Percentiles rank a stretch among this genome's conserved stretches.
Evolutionary conservation across 2,329 filamentous ascomycete genomes (phyloP).

Genomic region (Colletotrichum sojae): DNA sequence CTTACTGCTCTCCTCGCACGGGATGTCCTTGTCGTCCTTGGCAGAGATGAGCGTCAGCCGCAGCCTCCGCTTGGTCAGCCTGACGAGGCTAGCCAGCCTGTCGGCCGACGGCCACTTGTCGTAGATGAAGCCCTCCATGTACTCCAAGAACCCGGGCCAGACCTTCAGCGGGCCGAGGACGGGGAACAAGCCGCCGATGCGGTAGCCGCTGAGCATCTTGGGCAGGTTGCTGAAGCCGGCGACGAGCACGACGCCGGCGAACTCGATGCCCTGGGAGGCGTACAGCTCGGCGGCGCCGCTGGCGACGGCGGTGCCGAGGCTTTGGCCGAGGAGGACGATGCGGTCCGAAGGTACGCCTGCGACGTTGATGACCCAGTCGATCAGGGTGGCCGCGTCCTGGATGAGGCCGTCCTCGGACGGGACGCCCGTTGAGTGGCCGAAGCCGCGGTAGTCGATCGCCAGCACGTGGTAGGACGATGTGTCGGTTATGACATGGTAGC

Average conservation of each 20-base stretch:
- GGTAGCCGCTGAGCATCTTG: slow-evolving; percentile 82
- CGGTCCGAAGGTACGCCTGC: slow-evolving; percentile 76
- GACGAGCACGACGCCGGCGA: slow-evolving; percentile 85
- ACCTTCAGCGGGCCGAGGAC: slow-evolving; percentile 81
- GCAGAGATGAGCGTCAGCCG: slow-evolving; percentile 84
- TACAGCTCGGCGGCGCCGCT: slow-evolving; percentile 82
- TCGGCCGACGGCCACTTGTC: slow-evolving; percentile 85
- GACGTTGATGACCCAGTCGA: slow-evolving; percentile 79
- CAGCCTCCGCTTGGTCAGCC: slow-evolving; percentile 66
- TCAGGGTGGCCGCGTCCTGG: slow-evolving; percentile 79
- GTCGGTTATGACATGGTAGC: slow-evolving; percentile 83
- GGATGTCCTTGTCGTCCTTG: slow-evolving; percentile 85
- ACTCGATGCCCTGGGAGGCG: slow-evolving; percentile 72
- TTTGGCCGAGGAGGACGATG: slow-evolving; percentile 89
- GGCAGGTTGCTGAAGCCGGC: slow-evolving; percentile 84
- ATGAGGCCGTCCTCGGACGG: slow-evolving; percentile 88
- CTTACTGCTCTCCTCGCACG: slow-evolving; percentile 77
- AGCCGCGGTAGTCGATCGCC: slow-evolving; percentile 93
- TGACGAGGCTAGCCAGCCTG: slow-evolving; percentile 72
- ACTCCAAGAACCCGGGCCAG: slow-evolving; percentile 75
- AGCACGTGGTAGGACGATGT: slow-evolving; percentile 84
- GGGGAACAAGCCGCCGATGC: slow-evolving; percentile 82
- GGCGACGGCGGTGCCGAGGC: slow-evolving; percentile 88
- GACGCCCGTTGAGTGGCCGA: slow-evolving; percentile 82
- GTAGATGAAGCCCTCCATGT: slow-evolving; percentile 74